Percentiles rank a stretch among this genome's conserved stretches.
phyloP scores from a whole-genome alignment of 2,329 filamentous ascomycete genomes.

The Beauveria rudraprayagi region DNA sequence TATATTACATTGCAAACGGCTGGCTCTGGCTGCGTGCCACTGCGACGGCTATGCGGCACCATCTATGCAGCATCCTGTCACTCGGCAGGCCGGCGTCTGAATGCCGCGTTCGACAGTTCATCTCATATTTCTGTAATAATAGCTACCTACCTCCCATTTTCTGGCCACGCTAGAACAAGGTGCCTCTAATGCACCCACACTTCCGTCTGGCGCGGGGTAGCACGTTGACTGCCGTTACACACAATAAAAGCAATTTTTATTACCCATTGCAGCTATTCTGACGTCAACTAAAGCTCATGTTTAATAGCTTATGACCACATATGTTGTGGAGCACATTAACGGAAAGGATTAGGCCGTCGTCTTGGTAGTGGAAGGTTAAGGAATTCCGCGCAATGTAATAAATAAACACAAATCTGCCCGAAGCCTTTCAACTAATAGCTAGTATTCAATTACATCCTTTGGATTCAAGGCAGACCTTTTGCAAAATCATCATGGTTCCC shows the following conservation, averaged over 20 bases:
- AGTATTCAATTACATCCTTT: no score
- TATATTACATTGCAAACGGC: no score
- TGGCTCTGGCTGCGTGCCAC: no score
- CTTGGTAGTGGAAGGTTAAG: background rate
- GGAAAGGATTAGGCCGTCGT: background rate
- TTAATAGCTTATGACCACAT: background rate
- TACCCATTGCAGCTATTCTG: constrained; percentile 1
- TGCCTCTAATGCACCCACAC: background rate
- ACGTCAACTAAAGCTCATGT: background rate
- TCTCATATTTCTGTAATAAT: no score
- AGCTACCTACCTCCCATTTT: no score
- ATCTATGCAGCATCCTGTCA: no score
- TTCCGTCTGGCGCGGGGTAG: background rate
- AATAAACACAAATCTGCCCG: no score
- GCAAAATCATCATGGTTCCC: constrained; percentile 33
- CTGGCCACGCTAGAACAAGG: no score
- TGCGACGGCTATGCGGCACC: no score
- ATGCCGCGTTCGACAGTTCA: no score
- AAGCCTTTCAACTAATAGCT: no score
- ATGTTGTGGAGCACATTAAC: background rate
- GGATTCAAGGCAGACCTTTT: background rate
- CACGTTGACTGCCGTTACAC: background rate
- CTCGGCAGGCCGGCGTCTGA: no score
- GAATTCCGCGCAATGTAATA: background rate
- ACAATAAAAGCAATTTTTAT: background rate